Percentiles rank a stretch among this genome's conserved stretches.
These are phyloP conservation scores for Microsporum audouinii DNA, from an alignment of 2,329 filamentous ascomycete species.

Conservation along the genomic window DNA sequence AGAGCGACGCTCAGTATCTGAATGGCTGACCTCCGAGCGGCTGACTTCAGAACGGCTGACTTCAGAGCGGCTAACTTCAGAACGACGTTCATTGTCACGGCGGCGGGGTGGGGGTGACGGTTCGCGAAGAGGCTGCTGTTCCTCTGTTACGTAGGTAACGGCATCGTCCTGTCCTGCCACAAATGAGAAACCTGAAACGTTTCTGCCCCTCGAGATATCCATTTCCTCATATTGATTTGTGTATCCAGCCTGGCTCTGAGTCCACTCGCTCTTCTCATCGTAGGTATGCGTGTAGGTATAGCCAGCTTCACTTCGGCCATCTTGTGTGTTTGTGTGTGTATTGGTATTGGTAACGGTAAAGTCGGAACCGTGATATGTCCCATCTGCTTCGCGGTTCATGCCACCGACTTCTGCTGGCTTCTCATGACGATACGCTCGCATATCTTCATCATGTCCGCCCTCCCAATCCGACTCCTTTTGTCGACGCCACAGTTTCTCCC, in stretches of 20 bases:
- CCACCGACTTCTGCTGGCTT: conserved; percentile 78
- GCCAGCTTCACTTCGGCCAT: conserved; percentile 40
- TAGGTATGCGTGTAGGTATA: conserved; percentile 8
- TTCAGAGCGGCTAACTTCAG: conserved; percentile 4
- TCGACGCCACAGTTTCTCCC: conserved; percentile 31
- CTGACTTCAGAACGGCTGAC: background rate
- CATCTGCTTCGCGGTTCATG: conserved; percentile 71
- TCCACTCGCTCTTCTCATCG: conserved; percentile 38
- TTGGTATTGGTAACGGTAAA: conserved; percentile 43
- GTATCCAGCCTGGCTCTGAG: conserved; percentile 34
- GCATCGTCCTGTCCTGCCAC: conserved; percentile 38
- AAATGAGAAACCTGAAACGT: conserved; percentile 38
- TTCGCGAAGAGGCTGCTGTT: conserved; percentile 20
- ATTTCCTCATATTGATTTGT: conserved; percentile 38
- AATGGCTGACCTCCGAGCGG: background rate
- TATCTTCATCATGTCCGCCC: conserved; percentile 52
- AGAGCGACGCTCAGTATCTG: background rate
- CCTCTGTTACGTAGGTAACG: conserved; percentile 27
- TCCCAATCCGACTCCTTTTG: conserved; percentile 40
- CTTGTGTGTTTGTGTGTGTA: conserved; percentile 23
- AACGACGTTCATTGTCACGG: conserved; percentile 3
- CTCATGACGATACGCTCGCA: conserved; percentile 77
- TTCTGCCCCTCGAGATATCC: conserved; percentile 21
- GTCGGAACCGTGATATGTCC: conserved; percentile 69
- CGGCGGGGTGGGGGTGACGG: conserved; percentile 10